A percentile compares a stretch with the other conserved stretches of the same genome.
Conservation (phyloP, 2,329 filamentous ascomycete genomes). For the Atkinsonella texensis region DNA sequence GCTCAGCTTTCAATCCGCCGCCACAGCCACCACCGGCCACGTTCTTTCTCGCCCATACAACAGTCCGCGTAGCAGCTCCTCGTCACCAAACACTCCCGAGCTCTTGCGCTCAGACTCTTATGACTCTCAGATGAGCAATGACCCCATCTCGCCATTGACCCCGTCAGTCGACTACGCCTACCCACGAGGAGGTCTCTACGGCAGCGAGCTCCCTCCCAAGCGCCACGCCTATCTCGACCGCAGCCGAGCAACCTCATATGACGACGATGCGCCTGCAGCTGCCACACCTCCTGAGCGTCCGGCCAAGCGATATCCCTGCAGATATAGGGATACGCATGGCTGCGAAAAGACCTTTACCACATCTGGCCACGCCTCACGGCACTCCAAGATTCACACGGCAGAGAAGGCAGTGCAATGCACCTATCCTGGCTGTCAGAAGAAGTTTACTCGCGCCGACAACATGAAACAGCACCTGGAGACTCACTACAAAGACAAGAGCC, state of each 20-base stretch:
- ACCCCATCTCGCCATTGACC: slow-evolving; percentile 43
- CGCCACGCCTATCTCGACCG: slow-evolving; percentile 29
- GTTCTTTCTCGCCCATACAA: slow-evolving; percentile 21
- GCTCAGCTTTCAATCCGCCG: slow-evolving; percentile 16
- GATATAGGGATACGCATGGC: slow-evolving; percentile 56
- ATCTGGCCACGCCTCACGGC: slow-evolving; percentile 72
- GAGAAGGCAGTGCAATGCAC: slow-evolving; percentile 64
- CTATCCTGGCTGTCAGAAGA: slow-evolving; percentile 61
- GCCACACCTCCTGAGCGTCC: slow-evolving; percentile 29
- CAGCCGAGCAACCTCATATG: slow-evolving; percentile 36
- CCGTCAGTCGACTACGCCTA: slow-evolving; percentile 35
- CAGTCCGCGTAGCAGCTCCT: slow-evolving; percentile 27
- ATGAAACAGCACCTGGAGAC: slow-evolving; percentile 79
- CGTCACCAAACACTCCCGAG: slow-evolving; percentile 41
- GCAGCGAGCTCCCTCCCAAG: slow-evolving; percentile 24
- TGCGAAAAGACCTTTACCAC: slow-evolving; percentile 76
- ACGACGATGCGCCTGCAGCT: slow-evolving; percentile 35
- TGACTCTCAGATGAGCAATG: slow-evolving; percentile 45
- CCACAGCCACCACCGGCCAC: slow-evolving; percentile 21
- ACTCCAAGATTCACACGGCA: slow-evolving; percentile 74
- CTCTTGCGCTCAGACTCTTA: slow-evolving; percentile 50
- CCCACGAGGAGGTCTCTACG: slow-evolving; percentile 27
- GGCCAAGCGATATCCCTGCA: slow-evolving; percentile 62
- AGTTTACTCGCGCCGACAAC: slow-evolving; percentile 73
- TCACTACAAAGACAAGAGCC: slow-evolving; percentile 53